A percentile compares a stretch with the other conserved stretches of the same genome.
These are phyloP conservation scores for Ambrosiella beaveri DNA, from an alignment of 2,329 filamentous ascomycete species.

Conservation along the genomic window DNA sequence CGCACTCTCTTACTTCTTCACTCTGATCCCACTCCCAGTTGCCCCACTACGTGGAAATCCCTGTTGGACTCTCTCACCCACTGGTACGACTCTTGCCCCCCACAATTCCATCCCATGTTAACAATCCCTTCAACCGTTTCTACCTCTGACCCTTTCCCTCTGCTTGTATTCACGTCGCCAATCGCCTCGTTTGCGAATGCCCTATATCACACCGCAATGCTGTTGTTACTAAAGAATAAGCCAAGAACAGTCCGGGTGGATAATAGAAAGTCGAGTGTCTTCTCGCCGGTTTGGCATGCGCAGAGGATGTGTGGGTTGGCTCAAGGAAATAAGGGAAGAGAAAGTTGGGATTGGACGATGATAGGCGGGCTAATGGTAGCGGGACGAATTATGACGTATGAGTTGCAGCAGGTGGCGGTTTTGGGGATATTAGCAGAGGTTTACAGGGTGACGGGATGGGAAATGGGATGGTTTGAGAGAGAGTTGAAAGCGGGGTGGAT, in stretches of 20 bases:
- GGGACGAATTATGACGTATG: conserved; percentile 30
- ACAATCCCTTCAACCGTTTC: conserved; percentile 2
- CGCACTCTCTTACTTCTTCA: conserved; percentile 21
- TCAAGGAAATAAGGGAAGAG: conserved; percentile 27
- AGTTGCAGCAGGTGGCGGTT: conserved; percentile 28
- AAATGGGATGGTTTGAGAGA: conserved; percentile 14
- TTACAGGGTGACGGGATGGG: conserved; percentile 26
- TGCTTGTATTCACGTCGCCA: conserved; percentile 23
- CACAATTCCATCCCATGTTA: conserved; percentile 20
- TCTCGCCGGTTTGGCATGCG: conserved; percentile 31
- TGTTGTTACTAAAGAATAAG: conserved; percentile 33
- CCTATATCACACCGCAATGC: conserved; percentile 37
- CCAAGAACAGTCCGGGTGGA: conserved; percentile 25
- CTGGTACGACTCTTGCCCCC: conserved; percentile 21
- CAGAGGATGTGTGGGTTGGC: conserved; percentile 32
- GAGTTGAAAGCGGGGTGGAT: conserved; percentile 4
- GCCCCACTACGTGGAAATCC: conserved; percentile 19
- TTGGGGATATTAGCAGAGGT: conserved; percentile 24
- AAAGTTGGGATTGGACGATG: conserved; percentile 31
- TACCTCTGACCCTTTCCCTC: conserved; percentile 19
- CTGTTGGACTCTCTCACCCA: conserved; percentile 19
- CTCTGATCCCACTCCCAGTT: conserved; percentile 9
- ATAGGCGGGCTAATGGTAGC: conserved; percentile 28
- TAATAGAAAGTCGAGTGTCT: conserved; percentile 18
- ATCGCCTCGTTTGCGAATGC: conserved; percentile 33